Base-by-base conservation (phyloP, 2,329 filamentous ascomycete genomes). In the Epichloe sp. region DNA sequence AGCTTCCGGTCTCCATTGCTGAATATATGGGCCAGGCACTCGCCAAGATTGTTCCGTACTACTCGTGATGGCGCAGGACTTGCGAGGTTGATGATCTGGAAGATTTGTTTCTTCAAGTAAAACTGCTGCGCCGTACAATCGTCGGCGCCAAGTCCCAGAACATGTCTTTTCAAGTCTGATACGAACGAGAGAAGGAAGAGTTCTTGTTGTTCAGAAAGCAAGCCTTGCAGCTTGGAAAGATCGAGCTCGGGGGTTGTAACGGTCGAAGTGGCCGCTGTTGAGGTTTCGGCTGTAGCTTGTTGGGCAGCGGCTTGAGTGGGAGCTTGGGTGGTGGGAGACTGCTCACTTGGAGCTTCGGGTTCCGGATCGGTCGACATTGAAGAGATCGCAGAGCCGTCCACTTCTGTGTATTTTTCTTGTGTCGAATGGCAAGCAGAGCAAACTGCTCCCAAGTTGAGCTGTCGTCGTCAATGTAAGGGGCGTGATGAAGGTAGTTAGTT, bases 161-260 rank as follows among this genome's bases (percentile, higher is more conserved):
- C 86, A 75, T 96, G 86, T 59, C 85, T 85, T 55, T 82, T 84
- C 51, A 98, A 76, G 54, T 85, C 81, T 31, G 89, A 85, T 37
- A 90, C 85, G 64, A 94, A 96, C 26, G 84, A 94, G 54, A 98
- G 77, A 55, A 98, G 79, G 67, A 93, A 94, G 12, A 98, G 80
- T 62, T 96, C 90, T 69, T 98, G 93, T 67, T 98, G 93, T 71
- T 98, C 93, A 50, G 87, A 82, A 43, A 91, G 88, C 45, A 97
- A 80, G 49, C 86, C 78, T 68, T 95, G 85, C 46, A 98, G 82
- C 75, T 95, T 95, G 61, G 83, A 73, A 59, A 95, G 72, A 65
- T 98, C 90, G 66, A 98, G 86, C 73, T 95, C 86, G 48, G 83
- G 84, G 62, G 80, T 83, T 54, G 73, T 68, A 57, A 68, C 72